A percentile compares a stretch with the other conserved stretches of the same genome.
Conservation (phyloP, 352 stramenopile genomes). For the Globisporangium alternatum region DNA sequence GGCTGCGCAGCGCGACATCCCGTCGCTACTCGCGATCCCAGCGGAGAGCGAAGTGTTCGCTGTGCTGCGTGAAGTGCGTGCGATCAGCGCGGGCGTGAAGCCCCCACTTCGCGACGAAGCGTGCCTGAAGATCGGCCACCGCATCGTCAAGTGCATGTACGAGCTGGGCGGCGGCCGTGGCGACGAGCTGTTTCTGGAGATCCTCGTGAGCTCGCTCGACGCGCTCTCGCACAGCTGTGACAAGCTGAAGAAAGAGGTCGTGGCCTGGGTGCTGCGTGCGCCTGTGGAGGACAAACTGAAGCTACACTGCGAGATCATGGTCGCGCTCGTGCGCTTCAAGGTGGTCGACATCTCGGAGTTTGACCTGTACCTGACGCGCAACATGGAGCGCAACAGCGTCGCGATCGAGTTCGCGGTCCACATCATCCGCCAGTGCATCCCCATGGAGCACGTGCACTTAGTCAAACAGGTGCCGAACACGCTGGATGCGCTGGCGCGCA, state of each 20-base stretch:
- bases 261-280: constrained; percentile 92
- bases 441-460: constrained; percentile 91
- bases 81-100: constrained; percentile 73
- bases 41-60: constrained; percentile 83
- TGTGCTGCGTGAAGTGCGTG: constrained; percentile 74
- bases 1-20: constrained; percentile 70
- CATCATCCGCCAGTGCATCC: constrained; percentile 91
- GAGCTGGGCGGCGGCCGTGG: constrained; percentile 84
- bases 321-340: constrained; percentile 94
- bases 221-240: constrained; percentile 90
- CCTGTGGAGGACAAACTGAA: constrained; percentile 94
- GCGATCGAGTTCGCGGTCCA: constrained; percentile 97
- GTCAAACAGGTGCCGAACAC: constrained; percentile 92
- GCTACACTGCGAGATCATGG: constrained; percentile 94
- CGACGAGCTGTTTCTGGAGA: constrained; percentile 94
- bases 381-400: constrained; percentile 93
- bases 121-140: constrained; percentile 94
- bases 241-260: constrained; percentile 93
- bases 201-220: constrained; percentile 93
- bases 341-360: constrained; percentile 92
- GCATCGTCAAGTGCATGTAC: constrained; percentile 98
- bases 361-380: constrained; percentile 93
- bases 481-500: constrained; percentile 87
- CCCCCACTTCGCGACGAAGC: constrained; percentile 84
- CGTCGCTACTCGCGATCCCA: constrained; percentile 64